Conservation (phyloP, 2,329 filamentous ascomycete species). For the Curvularia verruculosa region DNA sequence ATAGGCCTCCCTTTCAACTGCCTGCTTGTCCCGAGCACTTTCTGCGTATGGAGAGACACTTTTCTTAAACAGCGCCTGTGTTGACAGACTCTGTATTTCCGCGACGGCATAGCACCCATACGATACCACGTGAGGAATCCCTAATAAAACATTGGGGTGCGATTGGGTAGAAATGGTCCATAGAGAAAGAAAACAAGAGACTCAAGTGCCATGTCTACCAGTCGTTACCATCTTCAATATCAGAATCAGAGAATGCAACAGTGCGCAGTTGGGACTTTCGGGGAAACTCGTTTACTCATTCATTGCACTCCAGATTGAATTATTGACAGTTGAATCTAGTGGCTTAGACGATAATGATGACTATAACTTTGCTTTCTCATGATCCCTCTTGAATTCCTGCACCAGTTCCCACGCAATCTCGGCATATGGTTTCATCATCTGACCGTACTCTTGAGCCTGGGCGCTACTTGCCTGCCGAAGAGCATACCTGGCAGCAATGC, state of each 20-base stretch:
- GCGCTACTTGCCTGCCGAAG: conserved; percentile 86
- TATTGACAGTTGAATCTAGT: conserved; percentile 1
- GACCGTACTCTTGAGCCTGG: conserved; percentile 74
- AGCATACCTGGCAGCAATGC: conserved; percentile 88
- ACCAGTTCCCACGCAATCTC: conserved; percentile 80
- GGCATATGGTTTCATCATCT: conserved; percentile 72
- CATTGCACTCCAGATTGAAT: conserved; percentile 2
- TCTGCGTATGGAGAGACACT: conserved; percentile 10
- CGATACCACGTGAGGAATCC: conserved; percentile 33
- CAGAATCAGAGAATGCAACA: conserved; percentile 10
- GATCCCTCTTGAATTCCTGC: conserved; percentile 54
- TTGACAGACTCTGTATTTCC: conserved; percentile 31
- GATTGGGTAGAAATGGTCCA: not conserved
- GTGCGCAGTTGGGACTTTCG: not conserved
- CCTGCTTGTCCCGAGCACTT: conserved; percentile 2
- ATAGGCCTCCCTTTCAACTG: conserved; percentile 9
- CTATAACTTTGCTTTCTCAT: conserved; percentile 48
- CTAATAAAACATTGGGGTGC: not conserved
- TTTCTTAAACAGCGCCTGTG: conserved; percentile 15
- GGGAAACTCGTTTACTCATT: not conserved
- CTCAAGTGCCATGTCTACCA: conserved; percentile 12
- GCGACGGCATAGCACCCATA: conserved; percentile 27
- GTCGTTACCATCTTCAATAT: conserved; percentile 9
- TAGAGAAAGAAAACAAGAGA: conserved; percentile 8
- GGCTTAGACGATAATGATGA: not conserved